Conservation (phyloP, 352 stramenopile genomes). For the Phytophthora aleatoria region DNA sequence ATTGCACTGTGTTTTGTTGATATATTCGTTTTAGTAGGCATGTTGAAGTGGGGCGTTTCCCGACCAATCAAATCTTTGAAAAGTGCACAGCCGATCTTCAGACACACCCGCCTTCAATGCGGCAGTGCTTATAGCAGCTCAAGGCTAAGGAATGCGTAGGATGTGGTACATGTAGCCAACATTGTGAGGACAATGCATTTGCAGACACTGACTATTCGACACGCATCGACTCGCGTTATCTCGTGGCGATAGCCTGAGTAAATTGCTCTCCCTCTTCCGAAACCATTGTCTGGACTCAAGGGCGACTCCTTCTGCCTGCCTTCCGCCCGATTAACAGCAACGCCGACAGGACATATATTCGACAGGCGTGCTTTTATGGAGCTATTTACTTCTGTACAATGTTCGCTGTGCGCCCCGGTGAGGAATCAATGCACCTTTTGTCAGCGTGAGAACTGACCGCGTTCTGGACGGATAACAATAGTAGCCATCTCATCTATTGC, state of each 20-base stretch:
- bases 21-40: constrained; percentile 7
- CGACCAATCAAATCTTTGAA: constrained; percentile 27
- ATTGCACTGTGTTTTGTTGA: neutral
- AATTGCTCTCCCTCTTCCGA: constrained; percentile 14
- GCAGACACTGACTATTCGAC: neutral
- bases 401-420: neutral
- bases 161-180: neutral
- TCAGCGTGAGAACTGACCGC: constrained; percentile 7
- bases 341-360: constrained; percentile 12
- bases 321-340: constrained; percentile 21
- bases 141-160: neutral
- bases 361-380: constrained; percentile 20
- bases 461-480: constrained; percentile 22
- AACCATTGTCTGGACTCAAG: constrained; percentile 32
- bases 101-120: no score
- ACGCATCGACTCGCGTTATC: neutral
- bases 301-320: constrained; percentile 7
- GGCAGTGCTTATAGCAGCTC: neutral
- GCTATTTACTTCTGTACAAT: neutral
- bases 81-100: neutral
- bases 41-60: constrained; percentile 18
- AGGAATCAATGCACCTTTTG: constrained; percentile 3
- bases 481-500: constrained; percentile 8
- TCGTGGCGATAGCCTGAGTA: constrained; percentile 1
- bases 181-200: neutral